Evolutionary conservation across 495 filamentous ascomycete species (phyloP), one percentile per base, ranked within the genome.

Genomic region (Parmelia sp.): DNA sequence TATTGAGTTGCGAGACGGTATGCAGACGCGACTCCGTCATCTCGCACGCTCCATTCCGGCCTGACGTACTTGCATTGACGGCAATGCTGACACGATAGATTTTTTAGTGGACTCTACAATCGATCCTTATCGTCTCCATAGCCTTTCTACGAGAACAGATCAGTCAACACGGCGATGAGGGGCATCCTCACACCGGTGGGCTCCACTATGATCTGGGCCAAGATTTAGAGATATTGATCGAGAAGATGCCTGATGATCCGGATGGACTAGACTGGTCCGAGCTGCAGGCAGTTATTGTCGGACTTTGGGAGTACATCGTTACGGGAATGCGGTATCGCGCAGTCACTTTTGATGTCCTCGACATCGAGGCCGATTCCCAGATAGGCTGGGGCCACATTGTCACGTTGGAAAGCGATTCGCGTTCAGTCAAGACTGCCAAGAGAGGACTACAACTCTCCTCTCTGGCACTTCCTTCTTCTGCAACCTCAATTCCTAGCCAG

Each of bases 331-430:
- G 29, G 15, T 55, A 55, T 33, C 29, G 29, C 17, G 17, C 27
- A 6, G 15, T 33, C 15, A 55, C 27, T 9, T 55, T 55, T 55
- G 51, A 55, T 55, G 5, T 55, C 19, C 51, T 55, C 8, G 29
- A 55, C 8, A 55, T 33, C 27, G 51, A 55, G 51, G 15, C 21
- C 6, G 27, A 55, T 33, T 1, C 29, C 10, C 51, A 55, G 51
- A 55, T 55, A 19, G 51, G 51, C 51, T 55, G 29, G 27, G 51
- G 51, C 4, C 51, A 55, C 29, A 55, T 55, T 15, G 15, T 55
- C 29, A n/a, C 19, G 51, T 21, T 27, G 51, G 29, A 19, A 1
- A 9, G 29, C 8, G 17, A 9, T 11, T 33, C 51, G 27, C 51
- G 9, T 17, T 55, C 51, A 3, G 33, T 33, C 27, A 21, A 15